Percentiles rank a stretch among this genome's conserved stretches.
Evolutionary conservation across 768 basidiomycete species (phyloP).

Genomic region (Phylloporus arenicola): DNA sequence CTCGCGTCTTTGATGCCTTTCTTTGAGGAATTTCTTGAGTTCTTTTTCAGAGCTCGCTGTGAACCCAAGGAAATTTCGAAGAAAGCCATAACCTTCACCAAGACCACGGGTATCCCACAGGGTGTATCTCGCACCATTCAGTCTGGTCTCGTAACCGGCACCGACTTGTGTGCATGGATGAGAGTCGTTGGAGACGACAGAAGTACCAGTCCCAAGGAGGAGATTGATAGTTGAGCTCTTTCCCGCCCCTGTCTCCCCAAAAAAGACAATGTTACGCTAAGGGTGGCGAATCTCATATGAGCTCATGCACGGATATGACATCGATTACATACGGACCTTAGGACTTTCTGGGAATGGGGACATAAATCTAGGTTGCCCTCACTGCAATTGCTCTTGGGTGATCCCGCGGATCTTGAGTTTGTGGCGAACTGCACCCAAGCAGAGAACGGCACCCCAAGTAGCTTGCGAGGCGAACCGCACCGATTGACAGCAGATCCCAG

Average conservation of each 20-base stretch:
- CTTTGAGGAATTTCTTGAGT: slow-evolving; percentile 17
- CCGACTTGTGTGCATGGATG: slow-evolving; percentile 15
- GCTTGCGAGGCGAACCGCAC: neutral
- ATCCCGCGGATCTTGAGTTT: neutral
- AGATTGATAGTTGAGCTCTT: slow-evolving; percentile 28
- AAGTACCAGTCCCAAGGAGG: slow-evolving; percentile 6
- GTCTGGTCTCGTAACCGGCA: slow-evolving; percentile 1
- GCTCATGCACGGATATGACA: neutral
- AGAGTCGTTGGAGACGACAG: slow-evolving; percentile 7
- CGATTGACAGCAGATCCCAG: neutral
- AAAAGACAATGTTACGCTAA: slow-evolving; percentile 17
- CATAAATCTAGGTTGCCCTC: neutral
- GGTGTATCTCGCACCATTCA: slow-evolving; percentile 1
- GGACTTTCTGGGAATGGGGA: neutral
- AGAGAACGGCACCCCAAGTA: no score
- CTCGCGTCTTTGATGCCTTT: slow-evolving; percentile 20
- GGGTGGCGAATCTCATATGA: neutral
- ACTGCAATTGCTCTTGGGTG: neutral
- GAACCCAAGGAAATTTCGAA: slow-evolving; percentile 9
- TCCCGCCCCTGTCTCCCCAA: slow-evolving; percentile 22
- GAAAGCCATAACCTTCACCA: slow-evolving; percentile 22
- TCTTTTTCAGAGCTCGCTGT: slow-evolving; percentile 9
- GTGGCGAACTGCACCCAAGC: neutral
- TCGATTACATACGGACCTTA: slow-evolving; percentile 9
- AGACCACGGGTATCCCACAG: slow-evolving; percentile 39